Percentiles rank a stretch among this genome's conserved stretches.
Conservation (phyloP, 164 flowering plant species). For the Kingdonia uniflora region DNA sequence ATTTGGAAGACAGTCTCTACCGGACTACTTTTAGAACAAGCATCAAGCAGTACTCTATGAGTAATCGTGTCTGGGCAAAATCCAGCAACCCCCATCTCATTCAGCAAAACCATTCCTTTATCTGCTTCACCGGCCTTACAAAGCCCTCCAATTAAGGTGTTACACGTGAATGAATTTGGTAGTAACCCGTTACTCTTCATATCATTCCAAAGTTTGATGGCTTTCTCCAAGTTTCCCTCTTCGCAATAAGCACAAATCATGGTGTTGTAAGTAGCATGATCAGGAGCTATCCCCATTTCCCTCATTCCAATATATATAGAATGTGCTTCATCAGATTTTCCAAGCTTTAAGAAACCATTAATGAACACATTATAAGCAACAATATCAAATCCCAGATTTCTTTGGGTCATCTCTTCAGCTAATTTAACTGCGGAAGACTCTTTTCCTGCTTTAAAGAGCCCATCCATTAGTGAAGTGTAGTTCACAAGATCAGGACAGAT, state of each 20-base stretch:
- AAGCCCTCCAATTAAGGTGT: slow-evolving; percentile 41
- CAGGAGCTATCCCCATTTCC: slow-evolving; percentile 50
- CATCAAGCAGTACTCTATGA: slow-evolving; percentile 41
- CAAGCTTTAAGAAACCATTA: slow-evolving; percentile 53
- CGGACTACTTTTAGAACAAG: slow-evolving; percentile 40
- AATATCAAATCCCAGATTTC: slow-evolving; percentile 45
- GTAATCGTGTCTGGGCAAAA: slow-evolving; percentile 32
- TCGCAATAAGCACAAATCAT: slow-evolving; percentile 56
- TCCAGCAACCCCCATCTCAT: slow-evolving; percentile 40
- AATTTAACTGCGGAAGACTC: slow-evolving; percentile 49
- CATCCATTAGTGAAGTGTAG: slow-evolving; percentile 84
- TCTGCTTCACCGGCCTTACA: slow-evolving; percentile 43
- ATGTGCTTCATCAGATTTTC: slow-evolving; percentile 35
- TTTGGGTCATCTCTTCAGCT: slow-evolving; percentile 58
- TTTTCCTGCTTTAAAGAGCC: slow-evolving; percentile 59
- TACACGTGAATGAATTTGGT: slow-evolving; percentile 53
- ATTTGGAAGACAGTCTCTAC: slow-evolving; percentile 36
- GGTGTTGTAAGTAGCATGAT: slow-evolving; percentile 52
- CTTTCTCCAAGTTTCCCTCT: slow-evolving; percentile 47
- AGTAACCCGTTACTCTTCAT: slow-evolving; percentile 40
- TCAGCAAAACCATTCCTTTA: slow-evolving; percentile 39
- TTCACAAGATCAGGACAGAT: slow-evolving; percentile 57
- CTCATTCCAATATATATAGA: slow-evolving; percentile 41
- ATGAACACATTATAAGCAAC: slow-evolving; percentile 66
- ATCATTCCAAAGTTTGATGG: slow-evolving; percentile 46